Base-by-base conservation (phyloP, 164 flowering plant species). In the Dillenia suffruticosa region DNA sequence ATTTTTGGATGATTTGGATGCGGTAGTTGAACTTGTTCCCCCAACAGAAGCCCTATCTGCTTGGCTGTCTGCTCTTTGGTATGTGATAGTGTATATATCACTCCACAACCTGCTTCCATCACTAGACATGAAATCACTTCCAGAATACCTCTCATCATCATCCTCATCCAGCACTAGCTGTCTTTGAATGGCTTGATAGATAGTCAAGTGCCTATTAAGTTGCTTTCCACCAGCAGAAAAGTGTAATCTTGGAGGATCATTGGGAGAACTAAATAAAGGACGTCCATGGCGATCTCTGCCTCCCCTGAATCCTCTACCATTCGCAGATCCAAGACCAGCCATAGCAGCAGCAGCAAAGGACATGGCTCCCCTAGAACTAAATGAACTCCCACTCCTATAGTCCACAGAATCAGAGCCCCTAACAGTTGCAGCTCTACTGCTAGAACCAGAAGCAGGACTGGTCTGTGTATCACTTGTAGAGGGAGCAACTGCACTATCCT, bases 291-390 rank as follows among this genome's bases (percentile, higher is more conserved):
- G 80, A 71, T 93, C 98, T 72, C 98, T 75, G 51, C 85, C 81
- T 62, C 86, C 95, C 70, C 87, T 77, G 17, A 81, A 60, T 63
- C 96, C 94, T 81, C 94, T 79, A 63, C 82, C 81, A 70, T 84
- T 81, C 19, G 84, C 83, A 61, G 99, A 80, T 61, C 92, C 76
- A 72, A 88, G 88, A 46, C 97, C 97, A 68, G 96, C 90, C 96
- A 89, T 94, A 13, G 97, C 96, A 70, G 96, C 97, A 61, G 99
- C 96, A 67, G 96, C 97, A 82, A 89, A 91, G 54, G 96, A 87
- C 93, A 91, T 84, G 43, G 85, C 90, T 63, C 99, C 96, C 75
- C 82, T 86, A 46, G 99, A 82, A 68, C 84, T 83, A 68, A 74
- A 86, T 59, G 91, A 74, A 70, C 64, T 74, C 24, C 86, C 81